Evolutionary conservation across 2,329 filamentous ascomycete species (phyloP).

Genomic region (Neobulgaria alba): DNA sequence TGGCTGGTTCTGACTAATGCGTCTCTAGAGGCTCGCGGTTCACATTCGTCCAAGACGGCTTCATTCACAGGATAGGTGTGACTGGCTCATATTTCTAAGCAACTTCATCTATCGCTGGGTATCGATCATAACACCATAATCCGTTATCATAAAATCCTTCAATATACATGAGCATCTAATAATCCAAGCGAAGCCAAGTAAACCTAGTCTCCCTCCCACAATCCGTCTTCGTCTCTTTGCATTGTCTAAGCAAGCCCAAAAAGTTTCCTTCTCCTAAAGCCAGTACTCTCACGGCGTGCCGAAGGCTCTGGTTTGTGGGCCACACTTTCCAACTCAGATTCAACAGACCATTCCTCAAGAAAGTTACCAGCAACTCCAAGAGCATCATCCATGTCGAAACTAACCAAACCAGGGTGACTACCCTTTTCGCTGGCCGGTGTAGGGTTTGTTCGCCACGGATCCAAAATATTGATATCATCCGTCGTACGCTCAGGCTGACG

Average conservation of each 20-base stretch:
- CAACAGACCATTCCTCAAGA: slow-evolving; percentile 33
- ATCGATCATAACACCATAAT: background rate
- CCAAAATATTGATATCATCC: slow-evolving; percentile 11
- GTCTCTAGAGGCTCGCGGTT: too few relatives aligned
- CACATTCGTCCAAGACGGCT: too few relatives aligned
- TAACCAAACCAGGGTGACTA: background rate
- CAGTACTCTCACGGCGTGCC: background rate
- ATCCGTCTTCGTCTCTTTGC: background rate
- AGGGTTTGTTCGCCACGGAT: background rate
- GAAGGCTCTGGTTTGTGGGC: background rate
- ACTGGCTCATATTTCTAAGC: too few relatives aligned
- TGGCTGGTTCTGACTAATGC: too few relatives aligned
- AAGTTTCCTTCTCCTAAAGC: background rate
- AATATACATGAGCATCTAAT: background rate
- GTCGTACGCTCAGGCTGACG: slow-evolving; percentile 36
- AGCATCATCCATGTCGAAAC: slow-evolving; percentile 22
- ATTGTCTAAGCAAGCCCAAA: background rate
- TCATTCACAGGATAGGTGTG: too few relatives aligned
- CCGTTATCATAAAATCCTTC: background rate
- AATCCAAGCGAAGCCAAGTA: too few relatives aligned
- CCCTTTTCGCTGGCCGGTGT: background rate
- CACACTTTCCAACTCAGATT: slow-evolving; percentile 29
- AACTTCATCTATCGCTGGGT: background rate
- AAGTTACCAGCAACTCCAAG: slow-evolving; percentile 21
- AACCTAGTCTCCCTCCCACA: background rate